Evolutionary conservation across 31 red algal species (phyloP).

Genomic region (Bonnemaisonia californica): DNA sequence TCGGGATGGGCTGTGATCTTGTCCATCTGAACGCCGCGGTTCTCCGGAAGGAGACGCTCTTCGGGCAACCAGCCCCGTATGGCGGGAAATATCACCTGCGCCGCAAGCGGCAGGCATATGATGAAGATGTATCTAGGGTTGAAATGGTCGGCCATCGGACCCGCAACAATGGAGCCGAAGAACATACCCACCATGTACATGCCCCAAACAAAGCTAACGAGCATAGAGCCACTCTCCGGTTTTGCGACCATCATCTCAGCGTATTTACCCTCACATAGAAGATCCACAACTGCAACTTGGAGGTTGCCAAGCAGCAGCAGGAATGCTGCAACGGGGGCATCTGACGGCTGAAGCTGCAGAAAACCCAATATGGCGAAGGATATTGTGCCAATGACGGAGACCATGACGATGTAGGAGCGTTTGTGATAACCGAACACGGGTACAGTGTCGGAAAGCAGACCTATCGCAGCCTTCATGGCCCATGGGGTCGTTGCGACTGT

Average conservation of each 20-base stretch:
- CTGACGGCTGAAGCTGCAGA: constrained; percentile 23
- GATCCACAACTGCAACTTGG: constrained; percentile 56
- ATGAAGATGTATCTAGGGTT: constrained; percentile 67
- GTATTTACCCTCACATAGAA: constrained; percentile 66
- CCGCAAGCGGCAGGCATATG: constrained; percentile 60
- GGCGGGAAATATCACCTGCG: constrained; percentile 55
- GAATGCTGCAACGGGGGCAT: constrained; percentile 44
- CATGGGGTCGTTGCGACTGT: constrained; percentile 64
- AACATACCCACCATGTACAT: constrained; percentile 63
- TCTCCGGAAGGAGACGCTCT: constrained; percentile 30
- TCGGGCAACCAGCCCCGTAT: constrained; percentile 61
- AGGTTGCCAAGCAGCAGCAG: constrained; percentile 48
- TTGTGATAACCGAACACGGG: constrained; percentile 70
- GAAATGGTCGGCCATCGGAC: constrained; percentile 68
- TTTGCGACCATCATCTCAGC: constrained; percentile 66
- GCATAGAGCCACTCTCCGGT: constrained; percentile 58
- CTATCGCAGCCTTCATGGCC: constrained; percentile 69
- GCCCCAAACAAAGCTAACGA: constrained; percentile 71
- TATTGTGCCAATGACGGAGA: constrained; percentile 45
- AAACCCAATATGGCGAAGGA: constrained; percentile 32
- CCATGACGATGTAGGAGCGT: constrained; percentile 61
- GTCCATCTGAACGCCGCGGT: constrained; percentile 45
- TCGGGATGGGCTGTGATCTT: constrained; percentile 61
- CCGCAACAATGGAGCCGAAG: constrained; percentile 49
- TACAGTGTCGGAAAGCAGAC: constrained; percentile 58